These are phyloP conservation scores for Aurantiochytrium sp. DNA, from an alignment of 108 stramenopile genomes.

Conservation along the genomic window DNA sequence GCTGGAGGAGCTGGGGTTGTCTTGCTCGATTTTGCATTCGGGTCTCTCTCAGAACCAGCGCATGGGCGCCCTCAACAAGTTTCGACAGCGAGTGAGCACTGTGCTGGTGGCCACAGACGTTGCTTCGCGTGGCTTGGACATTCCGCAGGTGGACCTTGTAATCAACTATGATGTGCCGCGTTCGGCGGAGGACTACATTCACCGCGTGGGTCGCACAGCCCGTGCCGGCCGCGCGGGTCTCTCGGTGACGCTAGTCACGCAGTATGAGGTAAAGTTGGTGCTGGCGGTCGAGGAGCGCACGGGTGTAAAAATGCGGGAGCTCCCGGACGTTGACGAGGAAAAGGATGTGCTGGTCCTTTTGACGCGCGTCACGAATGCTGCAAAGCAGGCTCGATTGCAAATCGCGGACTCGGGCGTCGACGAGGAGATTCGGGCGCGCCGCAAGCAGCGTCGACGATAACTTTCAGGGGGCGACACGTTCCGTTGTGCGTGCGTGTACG, in stretches of 20 bases:
- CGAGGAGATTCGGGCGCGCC: not conserved
- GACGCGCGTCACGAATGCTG: slow-evolving; percentile 42
- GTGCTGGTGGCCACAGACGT: slow-evolving; percentile 97
- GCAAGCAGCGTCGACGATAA: not conserved
- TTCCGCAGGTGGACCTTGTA: slow-evolving; percentile 88
- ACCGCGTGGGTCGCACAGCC: slow-evolving; percentile 90
- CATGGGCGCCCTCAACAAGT: slow-evolving; percentile 72
- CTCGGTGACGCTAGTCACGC: slow-evolving; percentile 32
- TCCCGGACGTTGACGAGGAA: slow-evolving; percentile 29
- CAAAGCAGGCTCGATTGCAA: slow-evolving; percentile 30
- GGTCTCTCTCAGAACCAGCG: slow-evolving; percentile 78
- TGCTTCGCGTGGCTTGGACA: slow-evolving; percentile 87
- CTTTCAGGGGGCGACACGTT: too few relatives aligned
- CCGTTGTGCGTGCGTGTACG: too few relatives aligned
- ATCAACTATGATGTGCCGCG: slow-evolving; percentile 94
- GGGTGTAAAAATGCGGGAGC: slow-evolving; percentile 22
- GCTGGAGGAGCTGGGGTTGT: slow-evolving; percentile 70
- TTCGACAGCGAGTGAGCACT: slow-evolving; percentile 41
- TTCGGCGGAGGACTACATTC: slow-evolving; percentile 92
- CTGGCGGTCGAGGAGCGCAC: slow-evolving; percentile 40
- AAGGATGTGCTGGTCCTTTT: slow-evolving; percentile 45
- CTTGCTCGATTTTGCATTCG: slow-evolving; percentile 83
- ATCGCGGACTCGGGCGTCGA: slow-evolving; percentile 2
- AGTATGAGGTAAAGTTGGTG: slow-evolving; percentile 48
- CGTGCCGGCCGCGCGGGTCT: slow-evolving; percentile 20